Percentiles rank a stretch among this genome's conserved stretches.
These are phyloP conservation scores for Alternaria sp. DNA, from an alignment of 2,329 filamentous ascomycete species.

Conservation along the genomic window DNA sequence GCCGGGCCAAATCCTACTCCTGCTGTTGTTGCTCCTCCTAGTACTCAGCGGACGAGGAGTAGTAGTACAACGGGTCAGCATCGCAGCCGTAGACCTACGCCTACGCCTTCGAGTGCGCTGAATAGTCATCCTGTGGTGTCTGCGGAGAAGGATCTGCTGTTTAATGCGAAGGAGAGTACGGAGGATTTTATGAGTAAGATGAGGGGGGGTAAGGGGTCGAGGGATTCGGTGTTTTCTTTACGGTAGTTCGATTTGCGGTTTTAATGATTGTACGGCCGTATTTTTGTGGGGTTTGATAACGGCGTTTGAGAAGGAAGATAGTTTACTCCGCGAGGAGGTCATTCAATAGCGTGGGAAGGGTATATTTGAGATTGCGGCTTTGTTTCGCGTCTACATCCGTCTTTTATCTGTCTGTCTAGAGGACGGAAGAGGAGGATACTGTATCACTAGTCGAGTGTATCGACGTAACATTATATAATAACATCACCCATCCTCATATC, in stretches of 20 bases:
- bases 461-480: not conserved
- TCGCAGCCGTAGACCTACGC: not conserved
- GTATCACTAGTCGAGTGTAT: not conserved
- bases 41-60: not conserved
- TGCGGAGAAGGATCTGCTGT: not conserved
- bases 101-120: not conserved
- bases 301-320: not conserved
- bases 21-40: not conserved
- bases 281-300: not conserved
- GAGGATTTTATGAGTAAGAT: constrained; percentile 4
- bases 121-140: not conserved
- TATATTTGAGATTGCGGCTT: not conserved
- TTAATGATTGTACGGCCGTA: not conserved
- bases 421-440: not conserved
- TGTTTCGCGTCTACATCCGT: not conserved
- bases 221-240: not conserved
- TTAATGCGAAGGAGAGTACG: not conserved
- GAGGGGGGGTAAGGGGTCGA: not conserved
- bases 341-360: not conserved
- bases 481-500: not conserved
- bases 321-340: not conserved
- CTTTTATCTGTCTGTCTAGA: not conserved
- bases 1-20: not conserved
- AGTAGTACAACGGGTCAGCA: not conserved
- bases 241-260: not conserved